Conservation (phyloP, 140 eudicot genomes). For the Flaveria floridana region DNA sequence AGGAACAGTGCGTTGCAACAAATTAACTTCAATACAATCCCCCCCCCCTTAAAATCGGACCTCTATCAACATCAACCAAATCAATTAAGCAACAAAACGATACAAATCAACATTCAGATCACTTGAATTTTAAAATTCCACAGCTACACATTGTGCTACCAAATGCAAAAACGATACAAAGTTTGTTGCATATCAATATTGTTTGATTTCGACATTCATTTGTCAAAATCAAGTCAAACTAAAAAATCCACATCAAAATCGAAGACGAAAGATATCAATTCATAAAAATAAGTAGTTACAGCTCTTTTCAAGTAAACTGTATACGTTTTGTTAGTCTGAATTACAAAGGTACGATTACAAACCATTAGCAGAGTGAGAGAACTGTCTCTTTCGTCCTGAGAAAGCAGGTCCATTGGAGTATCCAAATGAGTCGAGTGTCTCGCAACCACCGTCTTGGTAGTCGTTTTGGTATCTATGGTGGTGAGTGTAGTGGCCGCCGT, state of each 20-base stretch:
- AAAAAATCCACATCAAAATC: neutral
- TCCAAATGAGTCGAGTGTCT: slow-evolving; percentile 35
- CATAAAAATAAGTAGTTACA: no score
- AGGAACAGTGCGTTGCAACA: neutral
- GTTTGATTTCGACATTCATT: slow-evolving; percentile 5
- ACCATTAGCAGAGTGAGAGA: slow-evolving; percentile 35
- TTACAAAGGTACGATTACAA: neutral
- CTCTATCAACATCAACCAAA: neutral
- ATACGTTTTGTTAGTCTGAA: neutral
- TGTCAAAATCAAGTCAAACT: neutral
- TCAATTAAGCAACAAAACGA: slow-evolving; percentile 20
- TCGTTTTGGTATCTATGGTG: slow-evolving; percentile 32
- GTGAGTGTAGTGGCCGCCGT: slow-evolving; percentile 27
- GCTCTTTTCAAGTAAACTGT: no score
- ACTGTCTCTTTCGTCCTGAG: slow-evolving; percentile 47
- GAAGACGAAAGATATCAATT: neutral
- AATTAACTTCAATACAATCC: neutral
- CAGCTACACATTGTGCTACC: neutral
- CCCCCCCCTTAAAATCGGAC: neutral
- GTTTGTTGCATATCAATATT: neutral
- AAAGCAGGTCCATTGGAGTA: slow-evolving; percentile 29
- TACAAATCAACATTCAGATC: neutral
- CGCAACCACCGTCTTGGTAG: slow-evolving; percentile 30
- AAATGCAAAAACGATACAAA: neutral
- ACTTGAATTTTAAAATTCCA: neutral